phyloP scores from a whole-genome alignment of 2,329 filamentous ascomycete genomes.

The Thelonectria rubi region DNA sequence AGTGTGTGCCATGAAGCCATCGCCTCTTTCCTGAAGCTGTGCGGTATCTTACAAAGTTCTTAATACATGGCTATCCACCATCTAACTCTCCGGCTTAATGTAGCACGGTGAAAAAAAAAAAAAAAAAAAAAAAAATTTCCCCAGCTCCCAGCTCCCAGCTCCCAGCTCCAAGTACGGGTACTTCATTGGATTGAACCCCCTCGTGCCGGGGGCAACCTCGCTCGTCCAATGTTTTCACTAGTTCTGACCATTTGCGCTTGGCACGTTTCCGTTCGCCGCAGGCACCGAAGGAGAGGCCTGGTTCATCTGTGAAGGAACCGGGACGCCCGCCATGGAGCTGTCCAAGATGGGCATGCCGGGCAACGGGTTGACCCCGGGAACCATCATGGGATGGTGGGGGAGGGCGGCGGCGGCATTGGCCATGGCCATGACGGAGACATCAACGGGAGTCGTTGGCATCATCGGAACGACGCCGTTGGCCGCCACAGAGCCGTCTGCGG shows the following conservation, averaged over 20 bases:
- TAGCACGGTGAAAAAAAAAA: slow-evolving; percentile 10
- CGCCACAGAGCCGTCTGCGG: slow-evolving; percentile 26
- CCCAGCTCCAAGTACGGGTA: not conserved
- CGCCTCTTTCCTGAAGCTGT: not conserved
- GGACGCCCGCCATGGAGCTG: slow-evolving; percentile 19
- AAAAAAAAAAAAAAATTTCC: too few species aligned
- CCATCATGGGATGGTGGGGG: slow-evolving; percentile 40
- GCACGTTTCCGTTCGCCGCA: slow-evolving; percentile 8
- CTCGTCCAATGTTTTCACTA: not conserved
- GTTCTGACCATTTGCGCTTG: too few species aligned
- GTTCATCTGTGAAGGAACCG: slow-evolving; percentile 30
- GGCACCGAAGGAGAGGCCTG: slow-evolving; percentile 11
- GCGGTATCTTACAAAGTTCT: slow-evolving; percentile 36
- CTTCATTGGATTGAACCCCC: too few species aligned
- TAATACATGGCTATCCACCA: slow-evolving; percentile 33
- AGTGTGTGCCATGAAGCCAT: not conserved
- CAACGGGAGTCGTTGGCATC: slow-evolving; percentile 37
- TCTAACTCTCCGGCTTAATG: slow-evolving; percentile 5
- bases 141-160: slow-evolving; percentile 1
- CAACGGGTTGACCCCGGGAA: slow-evolving; percentile 30
- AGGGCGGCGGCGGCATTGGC: slow-evolving; percentile 35
- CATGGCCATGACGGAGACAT: slow-evolving; percentile 34
- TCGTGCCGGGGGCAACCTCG: not conserved
- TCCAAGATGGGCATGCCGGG: slow-evolving; percentile 28
- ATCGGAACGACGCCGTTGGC: slow-evolving; percentile 38